Evolutionary conservation across 78 protist genomes (phyloP).

Genomic region (Dictyostelium purpureum): DNA sequence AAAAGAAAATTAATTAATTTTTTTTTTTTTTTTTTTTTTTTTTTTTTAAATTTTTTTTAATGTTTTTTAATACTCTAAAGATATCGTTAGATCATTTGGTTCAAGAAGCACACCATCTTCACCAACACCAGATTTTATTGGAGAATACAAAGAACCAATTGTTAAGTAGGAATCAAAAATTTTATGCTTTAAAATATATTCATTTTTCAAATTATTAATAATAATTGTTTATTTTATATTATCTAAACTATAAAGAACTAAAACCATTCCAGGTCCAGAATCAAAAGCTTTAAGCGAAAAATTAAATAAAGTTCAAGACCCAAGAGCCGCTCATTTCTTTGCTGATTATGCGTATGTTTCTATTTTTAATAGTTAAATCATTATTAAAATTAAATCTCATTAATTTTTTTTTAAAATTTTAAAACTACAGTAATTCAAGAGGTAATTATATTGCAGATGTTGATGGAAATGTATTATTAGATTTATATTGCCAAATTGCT

Average conservation of each 20-base stretch:
- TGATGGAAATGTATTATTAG: slow-evolving; percentile 88
- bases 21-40: background rate
- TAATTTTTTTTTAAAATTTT: background rate
- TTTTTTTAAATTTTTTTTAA: background rate
- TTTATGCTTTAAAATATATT: background rate
- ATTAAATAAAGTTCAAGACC: slow-evolving; percentile 71
- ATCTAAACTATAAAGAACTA: too few species aligned
- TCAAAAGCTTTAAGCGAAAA: slow-evolving; percentile 29
- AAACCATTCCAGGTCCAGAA: slow-evolving; percentile 78
- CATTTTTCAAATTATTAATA: background rate
- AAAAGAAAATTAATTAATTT: background rate
- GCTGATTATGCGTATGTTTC: slow-evolving; percentile 74
- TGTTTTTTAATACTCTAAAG: background rate
- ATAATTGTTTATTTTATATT: too few species aligned
- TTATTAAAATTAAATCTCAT: background rate
- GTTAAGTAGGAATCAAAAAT: too few species aligned
- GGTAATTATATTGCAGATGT: slow-evolving; percentile 89
- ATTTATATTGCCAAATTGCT: slow-evolving; percentile 83
- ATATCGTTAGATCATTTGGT: slow-evolving; percentile 21
- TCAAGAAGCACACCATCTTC: slow-evolving; percentile 12
- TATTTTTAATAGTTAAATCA: background rate
- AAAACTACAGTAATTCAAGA: slow-evolving; percentile 45
- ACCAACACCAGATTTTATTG: slow-evolving; percentile 81
- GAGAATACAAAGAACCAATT: slow-evolving; percentile 80
- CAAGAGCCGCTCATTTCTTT: slow-evolving; percentile 81